A percentile compares a stretch with the other conserved stretches of the same genome.
Evolutionary conservation across 1,139 yeast species (phyloP).

Genomic region (Suhomyces guaymorum): DNA sequence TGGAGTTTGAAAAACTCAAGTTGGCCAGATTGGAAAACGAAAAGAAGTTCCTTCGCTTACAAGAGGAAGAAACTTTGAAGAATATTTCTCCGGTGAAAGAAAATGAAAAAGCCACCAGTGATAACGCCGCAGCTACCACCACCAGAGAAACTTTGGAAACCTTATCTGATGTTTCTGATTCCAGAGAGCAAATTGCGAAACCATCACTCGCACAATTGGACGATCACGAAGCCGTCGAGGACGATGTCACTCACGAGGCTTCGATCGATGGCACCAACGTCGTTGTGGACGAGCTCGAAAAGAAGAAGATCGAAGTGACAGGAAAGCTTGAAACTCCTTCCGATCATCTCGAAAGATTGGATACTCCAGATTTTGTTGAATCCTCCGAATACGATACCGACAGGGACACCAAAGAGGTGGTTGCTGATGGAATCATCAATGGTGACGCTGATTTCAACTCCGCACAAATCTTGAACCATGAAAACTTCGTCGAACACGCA

Average conservation of each 20-base stretch:
- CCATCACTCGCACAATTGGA: slow-evolving; percentile 16
- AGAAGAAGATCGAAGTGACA: slow-evolving; percentile 13
- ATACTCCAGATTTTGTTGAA: slow-evolving; percentile 4
- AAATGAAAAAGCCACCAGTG: background rate
- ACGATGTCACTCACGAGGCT: slow-evolving; percentile 5
- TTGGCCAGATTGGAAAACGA: slow-evolving; percentile 24
- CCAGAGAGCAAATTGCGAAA: slow-evolving; percentile 8
- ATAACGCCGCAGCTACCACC: background rate
- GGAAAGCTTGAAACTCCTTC: slow-evolving; percentile 1
- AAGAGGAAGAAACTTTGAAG: slow-evolving; percentile 17
- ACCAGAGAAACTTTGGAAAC: background rate
- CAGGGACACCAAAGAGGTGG: slow-evolving; percentile 12
- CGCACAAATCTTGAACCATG: slow-evolving; percentile 14
- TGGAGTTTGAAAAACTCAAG: slow-evolving; percentile 24
- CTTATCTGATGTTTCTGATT: background rate
- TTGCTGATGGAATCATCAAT: slow-evolving; percentile 21
- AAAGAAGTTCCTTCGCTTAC: slow-evolving; percentile 16
- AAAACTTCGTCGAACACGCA: slow-evolving; percentile 10
- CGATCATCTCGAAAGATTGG: background rate
- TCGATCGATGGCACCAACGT: slow-evolving; percentile 12
- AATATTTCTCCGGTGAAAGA: too few relatives aligned
- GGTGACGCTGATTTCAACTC: slow-evolving; percentile 22
- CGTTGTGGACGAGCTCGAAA: slow-evolving; percentile 26
- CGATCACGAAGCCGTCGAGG: slow-evolving; percentile 9
- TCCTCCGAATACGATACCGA: slow-evolving; percentile 10